phyloP scores from a whole-genome alignment of 2,329 filamentous ascomycete species.

The Zasmidium angulare region DNA sequence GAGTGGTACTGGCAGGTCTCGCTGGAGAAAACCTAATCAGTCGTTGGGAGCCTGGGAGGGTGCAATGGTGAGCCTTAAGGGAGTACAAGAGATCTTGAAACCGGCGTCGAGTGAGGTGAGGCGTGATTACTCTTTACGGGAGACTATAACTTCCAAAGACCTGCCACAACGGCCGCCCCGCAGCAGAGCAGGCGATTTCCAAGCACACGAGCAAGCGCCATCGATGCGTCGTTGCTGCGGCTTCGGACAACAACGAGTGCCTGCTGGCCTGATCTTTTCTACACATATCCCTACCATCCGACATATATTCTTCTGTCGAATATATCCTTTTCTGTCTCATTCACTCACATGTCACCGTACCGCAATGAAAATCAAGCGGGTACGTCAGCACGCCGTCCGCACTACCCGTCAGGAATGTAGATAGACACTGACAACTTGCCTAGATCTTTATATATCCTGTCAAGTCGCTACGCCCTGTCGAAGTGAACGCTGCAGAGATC shows the following conservation, averaged over 20 bases:
- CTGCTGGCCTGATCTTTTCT: background rate
- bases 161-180: background rate
- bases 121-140: background rate
- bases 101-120: conserved; percentile 2
- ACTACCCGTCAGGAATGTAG: background rate
- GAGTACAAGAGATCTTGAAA: background rate
- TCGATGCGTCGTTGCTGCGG: background rate
- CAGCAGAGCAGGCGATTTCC: background rate
- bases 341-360: background rate
- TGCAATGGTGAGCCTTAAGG: background rate
- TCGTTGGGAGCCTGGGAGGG: background rate
- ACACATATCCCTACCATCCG: background rate
- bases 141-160: background rate
- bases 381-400: conserved; percentile 12
- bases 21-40: background rate
- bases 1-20: background rate
- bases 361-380: conserved; percentile 35
- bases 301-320: background rate
- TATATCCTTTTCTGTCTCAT: background rate
- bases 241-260: background rate
- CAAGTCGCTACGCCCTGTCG: conserved; percentile 34
- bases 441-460: conserved; percentile 38
- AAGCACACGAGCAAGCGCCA: background rate
- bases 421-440: conserved; percentile 3
- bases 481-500: conserved; percentile 34